These are phyloP conservation scores for Amaranthus palmeri DNA, from an alignment of 148 eudicot genomes.

Conservation along the genomic window DNA sequence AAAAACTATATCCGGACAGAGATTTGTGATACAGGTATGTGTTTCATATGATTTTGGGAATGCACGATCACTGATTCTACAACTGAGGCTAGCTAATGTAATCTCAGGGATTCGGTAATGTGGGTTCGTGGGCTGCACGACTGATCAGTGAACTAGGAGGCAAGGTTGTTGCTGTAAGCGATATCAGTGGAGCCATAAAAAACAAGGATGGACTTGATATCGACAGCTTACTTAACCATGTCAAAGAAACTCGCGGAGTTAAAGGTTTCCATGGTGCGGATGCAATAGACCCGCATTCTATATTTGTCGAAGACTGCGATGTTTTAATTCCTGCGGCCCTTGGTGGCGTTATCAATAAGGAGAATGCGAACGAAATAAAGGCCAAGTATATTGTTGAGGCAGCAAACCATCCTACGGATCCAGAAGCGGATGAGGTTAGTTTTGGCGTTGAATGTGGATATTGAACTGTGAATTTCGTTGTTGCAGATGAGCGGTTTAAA, in stretches of 20 bases:
- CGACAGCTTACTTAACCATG: conserved; percentile 62
- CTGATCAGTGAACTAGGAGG: conserved; percentile 81
- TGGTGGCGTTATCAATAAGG: conserved; percentile 98
- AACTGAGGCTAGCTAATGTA: conserved; percentile 5
- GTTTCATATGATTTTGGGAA: background rate
- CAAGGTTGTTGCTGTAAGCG: conserved; percentile 83
- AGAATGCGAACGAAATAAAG: conserved; percentile 84
- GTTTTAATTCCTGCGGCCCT: conserved; percentile 98
- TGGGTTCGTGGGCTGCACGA: conserved; percentile 95
- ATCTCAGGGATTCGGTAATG: conserved; percentile 92
- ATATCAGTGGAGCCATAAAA: conserved; percentile 78
- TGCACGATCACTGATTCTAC: background rate
- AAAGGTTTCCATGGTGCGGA: conserved; percentile 71
- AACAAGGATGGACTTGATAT: conserved; percentile 77
- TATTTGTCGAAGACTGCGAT: conserved; percentile 90
- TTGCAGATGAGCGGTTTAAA: conserved; percentile 13
- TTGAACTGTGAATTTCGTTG: background rate
- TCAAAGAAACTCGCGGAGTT: conserved; percentile 62
- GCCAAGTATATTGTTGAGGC: conserved; percentile 94
- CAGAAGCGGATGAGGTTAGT: conserved; percentile 95
- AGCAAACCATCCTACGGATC: conserved; percentile 97
- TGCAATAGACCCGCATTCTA: conserved; percentile 52
- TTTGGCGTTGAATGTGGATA: background rate
- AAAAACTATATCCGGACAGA: conserved; percentile 78
- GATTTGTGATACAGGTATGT: conserved; percentile 81